Base-by-base conservation (phyloP, 495 filamentous ascomycete genomes). In the Trichoderma asperelloides region DNA sequence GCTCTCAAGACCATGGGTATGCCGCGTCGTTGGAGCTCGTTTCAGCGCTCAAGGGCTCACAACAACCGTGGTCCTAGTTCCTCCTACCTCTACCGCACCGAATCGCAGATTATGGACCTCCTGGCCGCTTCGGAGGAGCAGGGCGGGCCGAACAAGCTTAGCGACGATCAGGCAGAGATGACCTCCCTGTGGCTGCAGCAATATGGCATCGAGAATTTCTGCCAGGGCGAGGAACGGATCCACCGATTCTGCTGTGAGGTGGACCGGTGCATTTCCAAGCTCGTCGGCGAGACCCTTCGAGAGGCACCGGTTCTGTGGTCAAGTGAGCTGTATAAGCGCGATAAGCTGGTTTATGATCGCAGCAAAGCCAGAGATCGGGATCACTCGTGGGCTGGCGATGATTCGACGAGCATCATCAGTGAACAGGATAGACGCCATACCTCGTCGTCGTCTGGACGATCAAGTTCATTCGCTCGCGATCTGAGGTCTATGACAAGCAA, bases 191-290 rank as follows among this genome's bases (percentile, higher is more conserved):
- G 95, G 91, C 77, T 98, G 60, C 86, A 88, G 18, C 87, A 89
- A 74, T 89, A 87, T 70, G 87, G 86, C 13, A 86, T 97, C 25
- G 93, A 95, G 75, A 97, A 97, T 71, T 93, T 97, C 76, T 98
- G 95, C 79, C 89, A 88, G 71, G 95, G 93, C 21, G 95, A 98
- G 73, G 95, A 98, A 78, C 81, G 95, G 43, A 96, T 98, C 65
- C 95, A 98, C 74, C 86, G 93, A 18, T 96, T 98, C 74, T 96
- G 89, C 74, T 88, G 93, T 62, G 95, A 98, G 73, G 84, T 98
- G 28, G 91, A 95, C 66, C 90, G 83, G 66, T 96, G 91, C 70
- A 88, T 96, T 75, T 89, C 84, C 72, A 94, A 92, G 74, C 81
- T 98, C 1, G 89, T 96, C 23, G 92, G 93, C 45, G 90, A 95